Conservation (phyloP, 2,329 filamentous ascomycete genomes). For the Fonsecaea monophora region DNA sequence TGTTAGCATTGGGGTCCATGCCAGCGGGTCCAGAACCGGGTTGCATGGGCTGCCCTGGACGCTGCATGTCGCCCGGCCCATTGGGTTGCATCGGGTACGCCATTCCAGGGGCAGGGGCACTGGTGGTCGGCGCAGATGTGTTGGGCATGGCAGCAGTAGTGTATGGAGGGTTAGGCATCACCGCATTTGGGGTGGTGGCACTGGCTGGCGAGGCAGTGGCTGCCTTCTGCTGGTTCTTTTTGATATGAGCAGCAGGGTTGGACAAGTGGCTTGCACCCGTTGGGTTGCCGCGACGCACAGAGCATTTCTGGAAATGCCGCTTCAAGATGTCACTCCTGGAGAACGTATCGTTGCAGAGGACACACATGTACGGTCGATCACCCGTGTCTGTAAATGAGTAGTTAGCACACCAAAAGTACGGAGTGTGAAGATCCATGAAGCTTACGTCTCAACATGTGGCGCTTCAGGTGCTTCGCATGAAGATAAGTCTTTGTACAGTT, state of each 20-base stretch:
- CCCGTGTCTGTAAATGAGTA: conserved; percentile 75
- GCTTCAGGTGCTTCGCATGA: conserved; percentile 96
- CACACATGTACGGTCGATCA: conserved; percentile 97
- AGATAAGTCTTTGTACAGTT: conserved; percentile 98
- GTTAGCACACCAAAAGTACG: conserved; percentile 45
- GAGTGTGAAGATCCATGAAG: conserved; percentile 18
- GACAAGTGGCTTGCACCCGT: conserved; percentile 93
- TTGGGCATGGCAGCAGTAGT: conserved; percentile 38
- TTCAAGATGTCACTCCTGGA: conserved; percentile 97
- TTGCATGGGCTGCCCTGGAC: conserved; percentile 38
- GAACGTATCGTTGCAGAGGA: conserved; percentile 96
- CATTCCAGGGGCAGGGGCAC: conserved; percentile 38
- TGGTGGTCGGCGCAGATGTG: conserved; percentile 38
- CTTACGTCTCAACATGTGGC: conserved; percentile 94
- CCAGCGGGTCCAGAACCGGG: conserved; percentile 30
- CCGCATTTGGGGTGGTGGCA: conserved; percentile 34
- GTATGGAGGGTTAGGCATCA: conserved; percentile 38
- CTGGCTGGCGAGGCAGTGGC: conserved; percentile 36
- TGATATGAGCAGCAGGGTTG: conserved; percentile 87
- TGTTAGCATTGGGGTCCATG: conserved; percentile 36
- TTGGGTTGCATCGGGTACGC: conserved; percentile 36
- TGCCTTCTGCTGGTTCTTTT: conserved; percentile 64
- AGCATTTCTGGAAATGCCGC: conserved; percentile 99
- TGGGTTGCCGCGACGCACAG: conserved; percentile 92
- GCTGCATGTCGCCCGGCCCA: conserved; percentile 38